phyloP scores from a whole-genome alignment of 1,139 yeast genomes.

The Groenewaldozyma sp. region DNA sequence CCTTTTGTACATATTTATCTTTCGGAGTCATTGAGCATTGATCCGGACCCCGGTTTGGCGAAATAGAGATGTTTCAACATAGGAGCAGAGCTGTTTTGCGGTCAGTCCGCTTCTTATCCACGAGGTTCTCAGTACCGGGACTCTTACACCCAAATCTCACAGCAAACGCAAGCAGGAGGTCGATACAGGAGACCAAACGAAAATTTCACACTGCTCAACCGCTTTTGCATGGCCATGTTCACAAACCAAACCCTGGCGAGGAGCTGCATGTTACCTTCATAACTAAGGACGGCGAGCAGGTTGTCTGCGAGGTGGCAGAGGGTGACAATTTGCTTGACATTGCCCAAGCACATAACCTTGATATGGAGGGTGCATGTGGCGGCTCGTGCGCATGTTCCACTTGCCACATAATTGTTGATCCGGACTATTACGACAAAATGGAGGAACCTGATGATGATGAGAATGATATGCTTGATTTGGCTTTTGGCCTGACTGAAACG shows the following conservation, averaged over 20 bases:
- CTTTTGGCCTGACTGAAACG: conserved; percentile 89
- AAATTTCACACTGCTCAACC: conserved; percentile 2
- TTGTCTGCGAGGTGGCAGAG: conserved; percentile 75
- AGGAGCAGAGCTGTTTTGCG: too few species aligned
- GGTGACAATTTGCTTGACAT: conserved; percentile 90
- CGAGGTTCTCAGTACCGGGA: too few species aligned
- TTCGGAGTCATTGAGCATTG: too few species aligned
- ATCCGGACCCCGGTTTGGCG: too few species aligned
- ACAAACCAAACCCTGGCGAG: conserved; percentile 88
- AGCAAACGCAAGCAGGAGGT: too few species aligned
- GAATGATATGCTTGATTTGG: conserved; percentile 95
- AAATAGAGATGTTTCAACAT: too few species aligned
- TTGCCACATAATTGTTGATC: conserved; percentile 93
- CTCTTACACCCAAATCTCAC: too few species aligned
- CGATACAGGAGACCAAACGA: too few species aligned
- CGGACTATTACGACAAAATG: conserved; percentile 78
- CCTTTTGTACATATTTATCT: too few species aligned
- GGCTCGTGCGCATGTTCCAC: conserved; percentile 99
- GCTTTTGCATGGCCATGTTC: conserved; percentile 68
- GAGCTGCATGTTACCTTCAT: conserved; percentile 86
- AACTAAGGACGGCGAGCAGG: conserved; percentile 81
- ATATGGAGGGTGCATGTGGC: conserved; percentile 99
- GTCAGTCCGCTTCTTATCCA: too few species aligned
- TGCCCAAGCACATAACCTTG: conserved; percentile 87
- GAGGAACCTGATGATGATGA: conserved; percentile 98